These are phyloP conservation scores for Cercis canadensis DNA, from an alignment of 306 rosid species.

Conservation along the genomic window DNA sequence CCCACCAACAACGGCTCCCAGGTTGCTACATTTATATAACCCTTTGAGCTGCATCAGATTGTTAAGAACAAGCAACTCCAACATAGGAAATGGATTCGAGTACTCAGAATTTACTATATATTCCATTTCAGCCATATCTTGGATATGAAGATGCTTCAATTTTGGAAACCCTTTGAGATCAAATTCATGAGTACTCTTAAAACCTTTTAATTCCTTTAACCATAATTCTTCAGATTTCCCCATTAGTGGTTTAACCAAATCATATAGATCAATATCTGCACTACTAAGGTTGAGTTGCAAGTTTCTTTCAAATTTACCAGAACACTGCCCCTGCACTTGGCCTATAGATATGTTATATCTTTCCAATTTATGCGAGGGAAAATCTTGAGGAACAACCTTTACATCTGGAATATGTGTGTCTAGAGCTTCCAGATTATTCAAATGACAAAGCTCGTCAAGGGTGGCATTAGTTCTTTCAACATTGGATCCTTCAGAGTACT, in stretches of 20 bases:
- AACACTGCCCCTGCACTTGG: fast-evolving
- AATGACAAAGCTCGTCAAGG: not conserved
- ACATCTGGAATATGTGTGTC: not conserved
- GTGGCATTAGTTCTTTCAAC: not conserved
- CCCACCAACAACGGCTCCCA: no score
- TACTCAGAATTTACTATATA: not conserved
- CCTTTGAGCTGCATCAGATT: not conserved
- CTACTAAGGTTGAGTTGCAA: not conserved
- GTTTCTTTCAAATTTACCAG: not conserved
- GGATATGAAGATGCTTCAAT: not conserved
- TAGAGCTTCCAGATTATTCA: not conserved
- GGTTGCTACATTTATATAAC: no score
- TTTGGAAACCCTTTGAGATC: not conserved
- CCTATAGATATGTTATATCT: not conserved
- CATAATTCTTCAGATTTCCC: not conserved
- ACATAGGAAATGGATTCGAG: not conserved
- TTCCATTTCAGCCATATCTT: not conserved
- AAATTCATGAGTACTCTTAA: not conserved
- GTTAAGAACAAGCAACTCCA: not conserved
- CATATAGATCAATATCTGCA: not conserved
- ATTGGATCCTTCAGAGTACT: not conserved
- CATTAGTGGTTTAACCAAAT: fast-evolving
- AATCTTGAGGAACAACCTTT: not conserved
- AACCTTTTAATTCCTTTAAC: not conserved
- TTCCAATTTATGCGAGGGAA: not conserved